phyloP scores from a whole-genome alignment of 257 asterid species.

The Plectranthus barbatus region DNA sequence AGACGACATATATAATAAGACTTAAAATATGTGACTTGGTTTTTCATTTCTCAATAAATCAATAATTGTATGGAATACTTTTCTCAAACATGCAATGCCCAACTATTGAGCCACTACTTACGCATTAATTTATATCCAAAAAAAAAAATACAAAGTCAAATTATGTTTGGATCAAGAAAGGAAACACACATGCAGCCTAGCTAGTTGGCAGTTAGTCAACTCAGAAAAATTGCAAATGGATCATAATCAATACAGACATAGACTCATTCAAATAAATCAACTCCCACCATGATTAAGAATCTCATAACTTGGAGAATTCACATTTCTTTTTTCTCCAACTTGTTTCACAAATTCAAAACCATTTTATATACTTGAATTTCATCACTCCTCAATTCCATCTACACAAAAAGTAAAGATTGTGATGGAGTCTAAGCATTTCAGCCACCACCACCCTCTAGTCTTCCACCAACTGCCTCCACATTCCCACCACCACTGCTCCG shows the following conservation, averaged over 20 bases:
- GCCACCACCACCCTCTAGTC: constrained; percentile 45
- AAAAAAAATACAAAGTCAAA: background rate
- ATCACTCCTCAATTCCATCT: background rate
- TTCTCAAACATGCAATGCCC: constrained; percentile 5
- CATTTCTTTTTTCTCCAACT: constrained; percentile 1
- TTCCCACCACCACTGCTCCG: constrained; percentile 24
- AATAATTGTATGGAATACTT: too few species aligned
- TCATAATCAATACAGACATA: background rate
- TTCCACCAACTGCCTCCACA: constrained; percentile 41
- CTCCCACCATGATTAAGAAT: constrained; percentile 2
- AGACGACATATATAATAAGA: too few species aligned
- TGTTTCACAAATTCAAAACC: background rate
- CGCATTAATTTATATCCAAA: background rate
- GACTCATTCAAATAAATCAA: constrained; percentile 16
- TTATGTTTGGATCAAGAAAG: background rate
- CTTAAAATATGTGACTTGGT: too few species aligned
- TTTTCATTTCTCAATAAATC: too few species aligned
- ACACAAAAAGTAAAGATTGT: background rate
- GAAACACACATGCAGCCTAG: background rate
- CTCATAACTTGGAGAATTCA: background rate
- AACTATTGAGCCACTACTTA: constrained; percentile 5
- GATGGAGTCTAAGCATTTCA: constrained; percentile 60
- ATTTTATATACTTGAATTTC: background rate
- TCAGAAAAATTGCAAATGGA: background rate
- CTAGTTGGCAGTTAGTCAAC: constrained; percentile 5